Conservation (phyloP, 371 early-diverging fungal species). For the Syncephalis fuscata region DNA sequence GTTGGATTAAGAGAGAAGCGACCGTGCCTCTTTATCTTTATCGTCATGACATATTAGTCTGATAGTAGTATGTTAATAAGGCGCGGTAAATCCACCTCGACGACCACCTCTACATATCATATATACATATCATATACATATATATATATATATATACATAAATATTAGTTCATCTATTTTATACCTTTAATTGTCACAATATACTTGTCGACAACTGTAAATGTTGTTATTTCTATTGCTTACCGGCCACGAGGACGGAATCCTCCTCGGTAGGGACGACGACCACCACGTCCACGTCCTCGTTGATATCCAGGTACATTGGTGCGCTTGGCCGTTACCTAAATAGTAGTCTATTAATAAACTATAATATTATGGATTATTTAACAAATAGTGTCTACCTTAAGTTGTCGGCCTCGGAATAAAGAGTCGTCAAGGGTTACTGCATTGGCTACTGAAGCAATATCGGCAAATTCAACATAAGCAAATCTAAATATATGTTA, state of each 20-base stretch:
- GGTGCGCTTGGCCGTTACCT: conserved; percentile 83
- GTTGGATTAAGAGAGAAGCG: no score
- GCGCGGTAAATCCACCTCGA: no score
- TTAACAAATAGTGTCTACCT: conserved; percentile 24
- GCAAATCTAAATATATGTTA: conserved; percentile 36
- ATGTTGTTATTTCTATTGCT: no score
- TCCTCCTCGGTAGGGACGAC: conserved; percentile 46
- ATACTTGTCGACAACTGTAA: no score
- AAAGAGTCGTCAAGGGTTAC: conserved; percentile 75
- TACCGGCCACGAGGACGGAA: conserved; percentile 16
- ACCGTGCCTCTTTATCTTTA: no score
- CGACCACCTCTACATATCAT: no score
- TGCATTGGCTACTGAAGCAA: conserved; percentile 67
- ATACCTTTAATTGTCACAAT: no score
- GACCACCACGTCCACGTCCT: conserved; percentile 54
- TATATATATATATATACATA: no score
- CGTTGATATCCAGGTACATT: conserved; percentile 81
- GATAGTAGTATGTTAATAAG: no score
- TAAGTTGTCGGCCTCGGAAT: conserved; percentile 76
- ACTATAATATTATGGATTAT: not conserved
- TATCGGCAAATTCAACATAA: conserved; percentile 94
- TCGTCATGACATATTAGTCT: no score
- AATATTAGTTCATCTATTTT: no score
- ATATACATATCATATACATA: no score
- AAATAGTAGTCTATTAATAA: not conserved